A percentile compares a stretch with the other conserved stretches of the same genome.
phyloP scores from a whole-genome alignment of 345 rosid species.

The thale cress (Arabidopsis thaliana) region TAIR10.1 NC_003074.8:6956001-6956500 shows the following conservation, averaged over 20 bases:
- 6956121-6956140: slow-evolving; percentile 90
- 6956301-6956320: slow-evolving; percentile 87
- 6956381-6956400: slow-evolving; percentile 57
- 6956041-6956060: slow-evolving; percentile 7
- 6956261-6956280: slow-evolving; percentile 95
- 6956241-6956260: slow-evolving; percentile 99
- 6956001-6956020: slow-evolving; percentile 11
- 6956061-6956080: slow-evolving; percentile 74
- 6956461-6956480: slow-evolving; percentile 93
- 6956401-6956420: slow-evolving; percentile 69
- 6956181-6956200: slow-evolving; percentile 93
- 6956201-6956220: slow-evolving; percentile 95
- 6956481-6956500: slow-evolving; percentile 95
- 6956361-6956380: slow-evolving; percentile 77
- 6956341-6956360: slow-evolving; percentile 85
- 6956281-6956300: slow-evolving; percentile 97
- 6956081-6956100: slow-evolving; percentile 86
- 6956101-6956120: slow-evolving; percentile 91
- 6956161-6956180: slow-evolving; percentile 96
- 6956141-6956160: slow-evolving; percentile 84
- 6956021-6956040: slow-evolving; percentile 3
- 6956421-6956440: slow-evolving; percentile 69
- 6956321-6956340: slow-evolving; percentile 87
- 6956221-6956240: slow-evolving; percentile 97
- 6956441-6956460: slow-evolving; percentile 86